Evolutionary conservation across 768 basidiomycete genomes (phyloP), one percentile per base, ranked within the genome.

Genomic region (Tylopilus sp.): DNA sequence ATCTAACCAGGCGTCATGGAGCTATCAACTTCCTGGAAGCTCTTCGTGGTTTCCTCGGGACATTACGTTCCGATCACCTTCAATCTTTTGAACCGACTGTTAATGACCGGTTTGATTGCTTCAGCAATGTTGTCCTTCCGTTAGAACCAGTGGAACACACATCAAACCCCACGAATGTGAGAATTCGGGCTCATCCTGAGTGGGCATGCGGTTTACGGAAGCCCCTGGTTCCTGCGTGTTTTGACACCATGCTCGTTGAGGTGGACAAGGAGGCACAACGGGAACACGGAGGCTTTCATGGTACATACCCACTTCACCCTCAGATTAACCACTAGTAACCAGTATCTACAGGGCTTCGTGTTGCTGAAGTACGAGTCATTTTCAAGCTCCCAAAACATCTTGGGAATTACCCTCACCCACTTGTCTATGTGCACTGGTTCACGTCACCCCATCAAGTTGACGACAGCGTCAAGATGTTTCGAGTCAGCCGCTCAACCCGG

Each of bases 341-440:
- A n/a, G n/a, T n/a, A n/a, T n/a, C n/a, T n/a, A n/a, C 38, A 51
- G 42, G 42, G 6, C 49, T 65, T 6, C 51, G 56, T 3, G 37
- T 67, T 19, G 64, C 64, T 1, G 65, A 67, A 48, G 60, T 70
- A 7, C 52, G 53, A 12, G 62, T 53, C 10, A 65, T 72, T 21
- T 72, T 72, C 36, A 36, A 52, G 28, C 54, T 70, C 4, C 67
- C 64, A 4, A 6, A 25, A 0, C 33, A 60, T 10, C 64, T 54
- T 13, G 45, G 48, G 0, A 1, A 28, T 4, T 52, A 56, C 7
- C 44, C 51, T 1, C 55, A 65, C 14, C 64, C 61, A 0, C 53
- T 71, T 4, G 65, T 57, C 0, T 69, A 69, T 26, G 3, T 51
- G 5, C 50, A 51, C 26, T 51, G n/a, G 34, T 51, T 45, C 50